Evolutionary conservation across 768 basidiomycete species (phyloP).

Genomic region (Tulasnella sp.): DNA sequence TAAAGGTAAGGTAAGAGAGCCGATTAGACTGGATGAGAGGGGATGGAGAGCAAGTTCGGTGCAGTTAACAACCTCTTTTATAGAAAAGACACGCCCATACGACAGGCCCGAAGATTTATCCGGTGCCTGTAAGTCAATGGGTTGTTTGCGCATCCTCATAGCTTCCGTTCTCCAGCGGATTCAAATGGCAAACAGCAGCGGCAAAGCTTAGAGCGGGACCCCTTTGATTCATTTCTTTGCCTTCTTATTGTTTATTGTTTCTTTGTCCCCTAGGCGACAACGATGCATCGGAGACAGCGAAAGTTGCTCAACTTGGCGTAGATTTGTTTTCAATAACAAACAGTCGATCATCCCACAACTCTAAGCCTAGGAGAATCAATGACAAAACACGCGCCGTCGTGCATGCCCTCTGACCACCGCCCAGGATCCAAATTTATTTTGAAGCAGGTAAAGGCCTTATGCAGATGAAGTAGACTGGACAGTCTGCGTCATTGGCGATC

Average conservation of each 20-base stretch:
- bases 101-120: not conserved
- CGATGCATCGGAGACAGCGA: no score
- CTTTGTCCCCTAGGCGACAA: not conserved
- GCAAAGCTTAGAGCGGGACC: not conserved
- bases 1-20: not conserved
- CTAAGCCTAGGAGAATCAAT: no score
- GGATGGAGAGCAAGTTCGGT: not conserved
- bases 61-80: not conserved
- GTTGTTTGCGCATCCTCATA: not conserved
- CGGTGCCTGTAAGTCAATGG: not conserved
- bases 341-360: not conserved
- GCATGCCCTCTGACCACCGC: no score
- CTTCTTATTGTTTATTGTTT: not conserved
- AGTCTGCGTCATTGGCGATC: no score
- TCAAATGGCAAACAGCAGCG: not conserved
- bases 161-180: not conserved
- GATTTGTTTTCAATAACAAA: not conserved
- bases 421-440: no score
- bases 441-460: no score
- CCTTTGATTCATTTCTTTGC: not conserved
- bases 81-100: not conserved
- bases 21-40: conserved; percentile 1
- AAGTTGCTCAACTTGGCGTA: not conserved
- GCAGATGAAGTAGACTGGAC: no score
- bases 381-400: no score